These are phyloP conservation scores for Tylopilus sp. DNA, from an alignment of 1,284 basidiomycete genomes.

Conservation along the genomic window DNA sequence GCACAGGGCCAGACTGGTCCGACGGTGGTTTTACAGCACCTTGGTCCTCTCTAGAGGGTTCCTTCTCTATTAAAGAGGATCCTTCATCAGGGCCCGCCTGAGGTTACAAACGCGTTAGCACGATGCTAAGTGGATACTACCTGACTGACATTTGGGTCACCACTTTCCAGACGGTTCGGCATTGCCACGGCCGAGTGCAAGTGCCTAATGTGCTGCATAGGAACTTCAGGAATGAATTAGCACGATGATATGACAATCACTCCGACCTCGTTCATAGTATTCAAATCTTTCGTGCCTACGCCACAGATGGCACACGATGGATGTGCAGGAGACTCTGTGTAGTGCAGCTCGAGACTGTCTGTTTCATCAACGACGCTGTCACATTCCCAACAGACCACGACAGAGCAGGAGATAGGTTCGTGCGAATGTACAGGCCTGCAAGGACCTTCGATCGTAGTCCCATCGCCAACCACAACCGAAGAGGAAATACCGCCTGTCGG, in stretches of 20 bases:
- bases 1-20: not conserved
- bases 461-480: not conserved
- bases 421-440: not conserved
- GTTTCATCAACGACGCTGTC: conserved; percentile 37
- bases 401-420: conserved; percentile 14
- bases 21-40: not conserved
- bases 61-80: conserved; percentile 1
- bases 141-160: conserved; percentile 14
- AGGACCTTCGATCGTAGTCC: not conserved
- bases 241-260: not conserved
- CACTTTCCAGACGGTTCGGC: not conserved
- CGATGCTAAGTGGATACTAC: not conserved
- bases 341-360: conserved; percentile 33
- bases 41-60: not conserved
- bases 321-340: no score
- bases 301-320: no score
- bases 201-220: conserved; percentile 32
- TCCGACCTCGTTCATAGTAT: conserved; percentile 37
- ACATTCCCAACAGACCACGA: conserved; percentile 44
- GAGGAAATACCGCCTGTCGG: conserved; percentile 5
- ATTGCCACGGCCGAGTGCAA: conserved; percentile 25
- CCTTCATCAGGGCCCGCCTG: conserved; percentile 11
- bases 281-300: conserved; percentile 24
- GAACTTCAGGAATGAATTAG: conserved; percentile 15
- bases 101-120: conserved; percentile 17